phyloP scores from a whole-genome alignment of 495 filamentous ascomycete genomes.

The Penicillium salamii region DNA sequence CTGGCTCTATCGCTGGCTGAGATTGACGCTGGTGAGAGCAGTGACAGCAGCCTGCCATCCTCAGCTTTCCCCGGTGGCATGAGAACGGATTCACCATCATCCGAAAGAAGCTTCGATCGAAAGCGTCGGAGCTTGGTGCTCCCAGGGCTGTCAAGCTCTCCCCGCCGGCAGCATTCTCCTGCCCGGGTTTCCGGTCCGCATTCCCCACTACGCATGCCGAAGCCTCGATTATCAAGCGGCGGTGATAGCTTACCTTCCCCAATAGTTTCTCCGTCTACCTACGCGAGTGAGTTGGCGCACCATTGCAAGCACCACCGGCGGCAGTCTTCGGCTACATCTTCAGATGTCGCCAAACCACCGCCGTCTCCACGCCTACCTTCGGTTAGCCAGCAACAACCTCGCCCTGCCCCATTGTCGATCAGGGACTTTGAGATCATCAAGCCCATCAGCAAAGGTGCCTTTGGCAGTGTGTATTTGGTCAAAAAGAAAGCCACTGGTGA shows the following conservation, averaged over 20 bases:
- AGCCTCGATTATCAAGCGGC: constrained; percentile 73
- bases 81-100: constrained; percentile 86
- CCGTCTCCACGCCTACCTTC: constrained; percentile 77
- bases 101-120: constrained; percentile 78
- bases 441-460: constrained; percentile 97
- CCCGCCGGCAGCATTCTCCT: constrained; percentile 83
- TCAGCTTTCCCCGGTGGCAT: constrained; percentile 65
- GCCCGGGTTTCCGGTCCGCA: constrained; percentile 70
- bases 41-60: constrained; percentile 87
- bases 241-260: constrained; percentile 80
- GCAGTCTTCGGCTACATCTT: constrained; percentile 86
- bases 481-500: constrained; percentile 99
- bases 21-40: constrained; percentile 72
- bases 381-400: constrained; percentile 62
- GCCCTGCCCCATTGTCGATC: constrained; percentile 88
- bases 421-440: constrained; percentile 99
- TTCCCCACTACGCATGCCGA: constrained; percentile 83
- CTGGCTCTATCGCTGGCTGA: constrained; percentile 72
- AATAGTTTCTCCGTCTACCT: constrained; percentile 81
- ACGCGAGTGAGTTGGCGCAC: constrained; percentile 70
- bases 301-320: constrained; percentile 76
- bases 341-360: constrained; percentile 65
- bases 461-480: constrained; percentile 94
- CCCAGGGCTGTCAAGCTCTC: constrained; percentile 66
- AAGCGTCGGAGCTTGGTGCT: constrained; percentile 82